Base-by-base conservation (phyloP, 495 filamentous ascomycete genomes). In the Hapsidospora chrysogenum region DNA sequence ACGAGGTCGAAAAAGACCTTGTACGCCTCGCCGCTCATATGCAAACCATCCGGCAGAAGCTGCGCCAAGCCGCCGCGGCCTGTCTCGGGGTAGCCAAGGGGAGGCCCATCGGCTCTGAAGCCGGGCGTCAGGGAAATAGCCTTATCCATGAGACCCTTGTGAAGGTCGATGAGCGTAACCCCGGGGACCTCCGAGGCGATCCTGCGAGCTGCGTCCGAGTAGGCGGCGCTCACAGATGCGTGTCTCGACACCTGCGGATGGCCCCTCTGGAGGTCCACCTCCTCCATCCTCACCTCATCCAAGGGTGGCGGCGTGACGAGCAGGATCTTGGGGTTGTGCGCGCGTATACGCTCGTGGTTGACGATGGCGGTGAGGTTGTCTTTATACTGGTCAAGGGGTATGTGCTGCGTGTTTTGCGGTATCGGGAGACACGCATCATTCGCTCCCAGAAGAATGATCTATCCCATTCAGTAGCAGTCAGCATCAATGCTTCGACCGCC, bases 371-470 rank as follows among this genome's bases (percentile, higher is more conserved):
- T 63, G 32, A 94, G 53, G 45, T 92, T 92, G 39, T 63, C 57
- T 45, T 71, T 72, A 57, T 76, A 94, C 37, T 69, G 56, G 3
- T 73, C 66, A 15, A 87, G 52, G 2, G 81, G 71, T 11, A 94
- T 67, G 46, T 82, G 69, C 50, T 92, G 85, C 4, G 56, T 52
- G 38, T 61, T 71, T 15, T 54, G 56, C 11, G 63, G 58, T 26
- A 61, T 53, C 14, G 62, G 60, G n/a, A 86, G 45, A 36, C 63
- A 66, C 5, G 85, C 76, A 51, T 94, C 85, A 49, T 94, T 94
- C 46, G 85, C 80, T 13, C 85, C 85, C 39, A 92, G 73, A 46
- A 89, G 84, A 41, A 94, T 59, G 16, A 76, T 64, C 80, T 87
- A 35, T 17, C 21, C 34, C 15, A 33, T 29, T 17, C 5, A 10